Evolutionary conservation across 306 rosid species (phyloP).

Genomic region (Chamaecrista fasciculata): DNA sequence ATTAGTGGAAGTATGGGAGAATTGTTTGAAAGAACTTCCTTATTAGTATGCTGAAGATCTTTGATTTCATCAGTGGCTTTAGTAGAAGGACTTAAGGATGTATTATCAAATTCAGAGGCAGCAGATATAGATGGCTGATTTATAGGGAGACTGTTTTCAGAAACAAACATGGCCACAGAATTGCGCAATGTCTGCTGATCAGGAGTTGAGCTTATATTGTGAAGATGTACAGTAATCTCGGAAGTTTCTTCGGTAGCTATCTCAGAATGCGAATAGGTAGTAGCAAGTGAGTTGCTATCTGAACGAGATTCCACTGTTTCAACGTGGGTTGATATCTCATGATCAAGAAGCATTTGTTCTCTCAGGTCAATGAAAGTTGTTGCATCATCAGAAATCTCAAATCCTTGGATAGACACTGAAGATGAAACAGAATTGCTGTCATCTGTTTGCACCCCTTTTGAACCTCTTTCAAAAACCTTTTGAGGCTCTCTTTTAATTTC

Average conservation of each 20-base stretch:
- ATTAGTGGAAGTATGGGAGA: slow-evolving; percentile 35
- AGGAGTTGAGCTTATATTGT: slow-evolving; percentile 22
- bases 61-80: slow-evolving; percentile 34
- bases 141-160: slow-evolving; percentile 21
- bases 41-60: slow-evolving; percentile 43
- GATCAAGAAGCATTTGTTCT: slow-evolving; percentile 47
- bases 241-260: slow-evolving; percentile 36
- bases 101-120: slow-evolving; percentile 33
- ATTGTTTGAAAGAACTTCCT: slow-evolving; percentile 29
- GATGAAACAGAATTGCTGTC: slow-evolving; percentile 76
- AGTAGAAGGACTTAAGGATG: slow-evolving; percentile 28
- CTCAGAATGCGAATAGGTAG: slow-evolving; percentile 39
- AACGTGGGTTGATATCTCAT: slow-evolving; percentile 29
- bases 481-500: slow-evolving; percentile 47
- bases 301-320: slow-evolving; percentile 43
- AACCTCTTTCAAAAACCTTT: slow-evolving; percentile 47
- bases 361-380: slow-evolving; percentile 57
- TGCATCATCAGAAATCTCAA: slow-evolving; percentile 79
- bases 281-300: slow-evolving; percentile 28
- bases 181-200: slow-evolving; percentile 29
- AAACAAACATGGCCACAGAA: slow-evolving; percentile 25
- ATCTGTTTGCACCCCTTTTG: slow-evolving; percentile 70
- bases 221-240: slow-evolving; percentile 18
- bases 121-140: slow-evolving; percentile 29
- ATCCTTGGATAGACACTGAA: slow-evolving; percentile 73